Conservation (phyloP, 176 grass and related monocot species). For the Melocanna baccifera region DNA sequence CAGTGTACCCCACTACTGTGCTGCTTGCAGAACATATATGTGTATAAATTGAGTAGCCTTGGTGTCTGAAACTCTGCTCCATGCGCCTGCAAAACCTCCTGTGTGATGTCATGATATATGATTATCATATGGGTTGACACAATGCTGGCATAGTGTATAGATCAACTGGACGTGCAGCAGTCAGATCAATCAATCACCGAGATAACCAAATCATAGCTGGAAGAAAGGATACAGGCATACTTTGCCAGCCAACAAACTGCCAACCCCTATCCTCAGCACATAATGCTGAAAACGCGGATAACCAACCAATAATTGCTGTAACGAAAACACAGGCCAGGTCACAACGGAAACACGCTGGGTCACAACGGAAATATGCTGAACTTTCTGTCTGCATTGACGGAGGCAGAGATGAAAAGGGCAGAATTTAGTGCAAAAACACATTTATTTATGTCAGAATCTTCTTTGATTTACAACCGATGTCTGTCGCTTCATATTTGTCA, state of each 20-base stretch:
- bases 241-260: background rate
- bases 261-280: background rate
- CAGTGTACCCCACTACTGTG: background rate
- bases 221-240: background rate
- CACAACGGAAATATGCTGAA: background rate
- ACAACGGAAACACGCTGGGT: background rate
- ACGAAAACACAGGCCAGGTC: background rate
- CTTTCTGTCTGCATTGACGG: background rate
- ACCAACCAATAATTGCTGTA: background rate
- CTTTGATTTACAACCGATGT: conserved; percentile 42
- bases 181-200: background rate
- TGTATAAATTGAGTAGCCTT: background rate
- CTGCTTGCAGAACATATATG: background rate
- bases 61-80: background rate
- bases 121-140: background rate
- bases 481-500: conserved; percentile 27
- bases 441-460: conserved; percentile 42
- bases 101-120: background rate
- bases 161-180: background rate
- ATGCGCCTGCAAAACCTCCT: background rate
- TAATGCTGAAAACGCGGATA: background rate
- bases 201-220: background rate
- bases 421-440: background rate
- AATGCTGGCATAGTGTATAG: background rate
- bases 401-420: background rate